Conservation (phyloP, 371 early-diverging fungal species). For the Zychaea mexicana region DNA sequence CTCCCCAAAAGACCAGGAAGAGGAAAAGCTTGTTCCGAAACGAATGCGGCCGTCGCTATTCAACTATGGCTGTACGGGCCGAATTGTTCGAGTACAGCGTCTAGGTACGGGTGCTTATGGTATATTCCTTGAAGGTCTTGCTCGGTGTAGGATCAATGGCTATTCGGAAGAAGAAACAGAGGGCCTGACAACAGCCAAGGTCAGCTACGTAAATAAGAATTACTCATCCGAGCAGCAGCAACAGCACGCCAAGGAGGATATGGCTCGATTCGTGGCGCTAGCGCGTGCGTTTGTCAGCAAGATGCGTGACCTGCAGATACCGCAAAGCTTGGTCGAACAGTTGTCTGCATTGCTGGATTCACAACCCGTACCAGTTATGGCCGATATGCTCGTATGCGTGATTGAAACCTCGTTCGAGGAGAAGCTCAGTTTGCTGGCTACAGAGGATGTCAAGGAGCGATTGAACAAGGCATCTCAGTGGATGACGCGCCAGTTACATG, state of each 20-base stretch:
- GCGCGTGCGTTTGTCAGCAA: slow-evolving; percentile 57
- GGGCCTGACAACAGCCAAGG: background rate
- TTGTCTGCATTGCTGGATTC: slow-evolving; percentile 65
- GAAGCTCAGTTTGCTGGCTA: slow-evolving; percentile 66
- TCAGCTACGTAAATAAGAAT: background rate
- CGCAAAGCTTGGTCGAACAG: slow-evolving; percentile 62
- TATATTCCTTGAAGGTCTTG: slow-evolving; percentile 40
- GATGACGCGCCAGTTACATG: slow-evolving; percentile 80
- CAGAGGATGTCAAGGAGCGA: slow-evolving; percentile 59
- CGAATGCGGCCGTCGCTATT: slow-evolving; percentile 20
- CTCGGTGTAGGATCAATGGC: slow-evolving; percentile 33
- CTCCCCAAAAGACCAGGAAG: background rate
- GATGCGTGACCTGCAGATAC: slow-evolving; percentile 71
- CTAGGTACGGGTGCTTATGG: slow-evolving; percentile 40
- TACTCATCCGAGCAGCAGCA: background rate
- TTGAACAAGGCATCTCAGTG: slow-evolving; percentile 63
- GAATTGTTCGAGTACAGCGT: slow-evolving; percentile 41
- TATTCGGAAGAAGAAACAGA: background rate
- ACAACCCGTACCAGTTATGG: slow-evolving; percentile 61
- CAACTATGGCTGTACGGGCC: slow-evolving; percentile 45
- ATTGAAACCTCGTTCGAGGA: slow-evolving; percentile 77
- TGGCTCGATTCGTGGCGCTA: slow-evolving; percentile 21
- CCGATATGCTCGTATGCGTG: slow-evolving; percentile 73
- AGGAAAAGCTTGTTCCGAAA: slow-evolving; percentile 15
- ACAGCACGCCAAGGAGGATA: background rate